Conservation (phyloP, 441 rosid species). For the Flueggea neowawraea region DNA sequence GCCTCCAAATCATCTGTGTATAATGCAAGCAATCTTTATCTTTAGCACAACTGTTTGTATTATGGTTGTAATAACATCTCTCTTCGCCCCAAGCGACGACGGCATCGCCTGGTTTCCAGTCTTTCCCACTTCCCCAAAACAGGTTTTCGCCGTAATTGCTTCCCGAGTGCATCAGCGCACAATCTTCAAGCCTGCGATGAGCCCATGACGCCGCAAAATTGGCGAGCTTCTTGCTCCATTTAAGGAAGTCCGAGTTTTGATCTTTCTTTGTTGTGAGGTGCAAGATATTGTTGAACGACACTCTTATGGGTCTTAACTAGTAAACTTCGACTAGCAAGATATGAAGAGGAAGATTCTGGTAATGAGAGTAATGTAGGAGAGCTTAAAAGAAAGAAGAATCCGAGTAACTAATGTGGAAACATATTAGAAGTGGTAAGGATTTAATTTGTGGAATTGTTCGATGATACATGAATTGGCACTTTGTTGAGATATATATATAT, state of each 20-base stretch:
- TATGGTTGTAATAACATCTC: slow-evolving; percentile 30
- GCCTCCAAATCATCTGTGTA: slow-evolving; percentile 60
- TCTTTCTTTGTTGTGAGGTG: slow-evolving; percentile 39
- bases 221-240: slow-evolving; percentile 50
- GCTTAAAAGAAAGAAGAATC: slow-evolving; percentile 20
- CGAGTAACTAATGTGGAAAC: slow-evolving; percentile 16
- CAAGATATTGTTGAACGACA: slow-evolving; percentile 29
- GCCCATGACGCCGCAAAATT: slow-evolving; percentile 45
- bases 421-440: background rate
- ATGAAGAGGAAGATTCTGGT: slow-evolving; percentile 8
- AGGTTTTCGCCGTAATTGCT: slow-evolving; percentile 53
- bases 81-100: slow-evolving; percentile 48
- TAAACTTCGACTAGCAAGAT: slow-evolving; percentile 3
- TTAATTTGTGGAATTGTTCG: no score
- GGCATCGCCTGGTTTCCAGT: slow-evolving; percentile 44
- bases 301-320: background rate
- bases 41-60: slow-evolving; percentile 29
- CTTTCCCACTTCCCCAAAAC: slow-evolving; percentile 55
- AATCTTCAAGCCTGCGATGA: slow-evolving; percentile 32
- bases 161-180: slow-evolving; percentile 43
- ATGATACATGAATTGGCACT: no score
- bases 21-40: slow-evolving; percentile 48
- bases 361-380: slow-evolving; percentile 10
- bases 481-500: background rate
- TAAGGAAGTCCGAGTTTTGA: slow-evolving; percentile 45